Evolutionary conservation across 768 basidiomycete species (phyloP).

Genomic region (Tricholoma flavovirens): DNA sequence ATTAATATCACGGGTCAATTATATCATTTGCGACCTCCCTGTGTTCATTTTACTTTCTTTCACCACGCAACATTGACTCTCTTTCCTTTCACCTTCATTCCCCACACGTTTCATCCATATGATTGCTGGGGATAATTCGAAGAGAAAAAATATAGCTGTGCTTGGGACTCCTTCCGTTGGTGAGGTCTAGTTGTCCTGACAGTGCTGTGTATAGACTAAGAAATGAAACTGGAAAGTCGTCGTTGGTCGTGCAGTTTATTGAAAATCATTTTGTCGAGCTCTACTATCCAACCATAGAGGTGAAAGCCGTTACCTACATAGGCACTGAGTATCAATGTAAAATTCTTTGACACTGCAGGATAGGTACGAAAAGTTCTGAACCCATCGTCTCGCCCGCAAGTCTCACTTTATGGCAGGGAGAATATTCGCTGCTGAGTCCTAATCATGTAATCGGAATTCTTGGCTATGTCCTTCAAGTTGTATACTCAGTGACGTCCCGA

Average conservation of each 20-base stretch:
- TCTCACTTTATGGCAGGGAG: conserved; percentile 52
- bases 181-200: conserved; percentile 39
- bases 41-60: background rate
- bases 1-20: background rate
- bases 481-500: conserved; percentile 83
- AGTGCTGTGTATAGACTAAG: conserved; percentile 14
- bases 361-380: conserved; percentile 49
- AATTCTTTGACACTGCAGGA: conserved; percentile 92
- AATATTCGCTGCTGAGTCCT: conserved; percentile 82
- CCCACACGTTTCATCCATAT: conserved; percentile 22
- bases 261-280: conserved; percentile 81
- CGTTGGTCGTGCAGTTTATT: conserved; percentile 82
- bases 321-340: conserved; percentile 86
- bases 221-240: conserved; percentile 74
- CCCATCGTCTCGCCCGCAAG: conserved; percentile 2
- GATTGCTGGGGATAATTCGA: conserved; percentile 32
- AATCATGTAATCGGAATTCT: conserved; percentile 93
- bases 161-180: conserved; percentile 84
- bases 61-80: conserved; percentile 3
- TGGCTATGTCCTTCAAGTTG: conserved; percentile 88
- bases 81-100: background rate
- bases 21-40: background rate
- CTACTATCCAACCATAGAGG: conserved; percentile 91
- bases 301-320: conserved; percentile 70
- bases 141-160: conserved; percentile 78